These are phyloP conservation scores for Calycina marina DNA, from an alignment of 2,329 filamentous ascomycete genomes.

Conservation along the genomic window DNA sequence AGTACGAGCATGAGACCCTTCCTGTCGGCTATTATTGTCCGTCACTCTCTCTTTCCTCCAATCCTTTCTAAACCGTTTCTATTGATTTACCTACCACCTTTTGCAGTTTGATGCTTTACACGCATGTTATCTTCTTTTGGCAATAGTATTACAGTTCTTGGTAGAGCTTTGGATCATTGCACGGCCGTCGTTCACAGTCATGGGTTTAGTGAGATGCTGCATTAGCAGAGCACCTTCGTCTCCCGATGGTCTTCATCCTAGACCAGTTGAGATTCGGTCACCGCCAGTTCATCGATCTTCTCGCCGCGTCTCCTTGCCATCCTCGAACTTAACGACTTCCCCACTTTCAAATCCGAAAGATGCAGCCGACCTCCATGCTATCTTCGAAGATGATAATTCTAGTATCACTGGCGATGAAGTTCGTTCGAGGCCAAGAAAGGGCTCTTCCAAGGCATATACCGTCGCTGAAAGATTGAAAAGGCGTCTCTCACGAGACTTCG, in stretches of 20 bases:
- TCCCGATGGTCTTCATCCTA: conserved; percentile 16
- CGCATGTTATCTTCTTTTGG: too few relatives aligned
- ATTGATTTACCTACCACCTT: too few relatives aligned
- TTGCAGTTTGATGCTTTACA: too few relatives aligned
- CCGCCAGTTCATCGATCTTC: conserved; percentile 4
- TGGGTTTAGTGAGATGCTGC: conserved; percentile 12
- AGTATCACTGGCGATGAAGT: conserved; percentile 23
- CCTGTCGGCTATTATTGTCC: too few relatives aligned
- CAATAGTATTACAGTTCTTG: too few relatives aligned
- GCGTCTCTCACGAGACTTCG: conserved; percentile 31
- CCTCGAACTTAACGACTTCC: conserved; percentile 10
- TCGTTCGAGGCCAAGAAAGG: conserved; percentile 27
- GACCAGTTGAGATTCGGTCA: conserved; percentile 7
- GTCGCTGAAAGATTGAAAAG: conserved; percentile 26
- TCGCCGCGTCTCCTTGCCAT: conserved; percentile 6
- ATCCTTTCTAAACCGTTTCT: too few relatives aligned
- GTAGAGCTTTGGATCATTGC: too few relatives aligned
- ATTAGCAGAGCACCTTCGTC: conserved; percentile 18
- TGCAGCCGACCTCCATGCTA: conserved; percentile 13
- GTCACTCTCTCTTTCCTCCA: too few relatives aligned
- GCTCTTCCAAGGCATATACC: conserved; percentile 26
- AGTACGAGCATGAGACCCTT: too few relatives aligned
- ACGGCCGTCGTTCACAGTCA: too few relatives aligned
- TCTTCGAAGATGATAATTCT: conserved; percentile 15
- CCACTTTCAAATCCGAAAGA: conserved; percentile 5